Percentiles rank a stretch among this genome's conserved stretches.
Evolutionary conservation across 2,329 filamentous ascomycete genomes (phyloP).

Genomic region (Rosellinia necatrix): DNA sequence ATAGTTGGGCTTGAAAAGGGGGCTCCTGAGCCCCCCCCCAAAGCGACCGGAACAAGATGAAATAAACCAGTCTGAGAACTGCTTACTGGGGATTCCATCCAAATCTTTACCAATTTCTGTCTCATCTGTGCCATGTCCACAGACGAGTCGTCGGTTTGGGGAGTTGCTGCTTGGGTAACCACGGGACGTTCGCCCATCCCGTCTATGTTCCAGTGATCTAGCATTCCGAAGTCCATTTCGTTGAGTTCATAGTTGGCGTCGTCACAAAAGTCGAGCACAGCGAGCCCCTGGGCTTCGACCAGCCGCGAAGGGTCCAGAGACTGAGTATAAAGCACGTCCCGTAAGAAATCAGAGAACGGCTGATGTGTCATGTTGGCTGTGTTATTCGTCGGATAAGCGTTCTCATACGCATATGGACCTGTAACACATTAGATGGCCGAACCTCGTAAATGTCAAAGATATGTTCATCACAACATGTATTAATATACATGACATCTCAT

Average conservation of each 20-base stretch:
- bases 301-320: constrained; percentile 44
- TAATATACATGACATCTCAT: background rate
- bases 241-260: constrained; percentile 56
- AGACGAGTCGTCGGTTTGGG: constrained; percentile 44
- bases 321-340: constrained; percentile 56
- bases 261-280: constrained; percentile 56
- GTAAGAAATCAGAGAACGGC: constrained; percentile 56
- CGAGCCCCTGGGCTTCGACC: constrained; percentile 48
- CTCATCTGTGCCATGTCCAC: constrained; percentile 52
- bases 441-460: background rate
- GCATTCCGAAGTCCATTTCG: constrained; percentile 56
- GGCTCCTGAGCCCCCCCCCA: no score
- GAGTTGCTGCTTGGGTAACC: constrained; percentile 36
- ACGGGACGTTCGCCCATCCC: constrained; percentile 37
- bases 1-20: no score
- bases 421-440: constrained; percentile 13
- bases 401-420: constrained; percentile 24
- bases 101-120: constrained; percentile 52
- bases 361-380: constrained; percentile 42
- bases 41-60: no score
- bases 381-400: constrained; percentile 22
- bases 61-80: no score
- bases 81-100: constrained; percentile 55
- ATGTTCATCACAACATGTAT: background rate
- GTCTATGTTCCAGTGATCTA: constrained; percentile 55